A percentile compares a stretch with the other conserved stretches of the same genome.
Conservation (phyloP, 495 filamentous ascomycete genomes). For the Elaphomyces granulatus region DNA sequence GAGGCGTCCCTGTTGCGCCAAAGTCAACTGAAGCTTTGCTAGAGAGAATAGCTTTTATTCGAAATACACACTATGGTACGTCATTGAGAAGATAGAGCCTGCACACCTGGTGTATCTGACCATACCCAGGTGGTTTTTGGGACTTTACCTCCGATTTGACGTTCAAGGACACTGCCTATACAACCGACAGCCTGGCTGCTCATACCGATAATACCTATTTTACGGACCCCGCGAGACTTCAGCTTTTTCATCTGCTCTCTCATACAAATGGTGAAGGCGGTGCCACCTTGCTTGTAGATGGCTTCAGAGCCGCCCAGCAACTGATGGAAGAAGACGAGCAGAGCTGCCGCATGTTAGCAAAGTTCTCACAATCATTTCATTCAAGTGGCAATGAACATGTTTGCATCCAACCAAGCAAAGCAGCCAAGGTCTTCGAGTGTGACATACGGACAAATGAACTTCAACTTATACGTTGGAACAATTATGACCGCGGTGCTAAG, state of each 20-base stretch:
- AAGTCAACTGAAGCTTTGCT: constrained; percentile 55
- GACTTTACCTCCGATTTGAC: constrained; percentile 83
- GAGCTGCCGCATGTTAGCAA: constrained; percentile 38
- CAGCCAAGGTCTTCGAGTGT: constrained; percentile 49
- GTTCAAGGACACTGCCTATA: constrained; percentile 89
- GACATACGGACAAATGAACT: constrained; percentile 25
- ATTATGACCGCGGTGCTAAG: constrained; percentile 59
- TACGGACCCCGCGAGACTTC: constrained; percentile 73
- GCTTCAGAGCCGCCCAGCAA: constrained; percentile 51
- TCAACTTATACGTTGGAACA: constrained; percentile 77
- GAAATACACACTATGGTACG: constrained; percentile 74
- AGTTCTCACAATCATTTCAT: constrained; percentile 49
- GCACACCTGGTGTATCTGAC: constrained; percentile 4
- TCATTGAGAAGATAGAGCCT: background rate
- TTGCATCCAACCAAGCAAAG: constrained; percentile 51
- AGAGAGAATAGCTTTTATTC: constrained; percentile 67
- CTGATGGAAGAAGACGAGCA: constrained; percentile 33
- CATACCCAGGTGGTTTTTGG: constrained; percentile 62
- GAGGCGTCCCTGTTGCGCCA: constrained; percentile 48
- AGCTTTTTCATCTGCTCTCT: constrained; percentile 78
- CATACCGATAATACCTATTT: constrained; percentile 96
- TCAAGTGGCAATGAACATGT: constrained; percentile 73
- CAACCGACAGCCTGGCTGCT: constrained; percentile 53
- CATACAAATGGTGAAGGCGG: constrained; percentile 56
- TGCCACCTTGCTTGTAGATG: constrained; percentile 65